phyloP scores from a whole-genome alignment of 202 grass and related monocot genomes.

The Schoenoplectus tabernaemontani region DNA sequence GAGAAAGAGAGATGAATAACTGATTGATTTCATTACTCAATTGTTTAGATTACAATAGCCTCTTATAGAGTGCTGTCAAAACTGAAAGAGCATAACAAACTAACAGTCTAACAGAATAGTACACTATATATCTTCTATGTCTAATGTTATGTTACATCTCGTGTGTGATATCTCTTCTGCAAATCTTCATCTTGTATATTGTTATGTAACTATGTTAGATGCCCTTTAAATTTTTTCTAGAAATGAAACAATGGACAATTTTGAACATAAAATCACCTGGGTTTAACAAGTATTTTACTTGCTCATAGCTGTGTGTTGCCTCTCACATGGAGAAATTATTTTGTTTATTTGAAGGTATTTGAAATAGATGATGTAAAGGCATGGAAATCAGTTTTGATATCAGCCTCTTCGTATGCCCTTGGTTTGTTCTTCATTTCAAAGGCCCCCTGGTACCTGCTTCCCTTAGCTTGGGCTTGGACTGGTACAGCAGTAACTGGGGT shows the following conservation, averaged over 20 bases:
- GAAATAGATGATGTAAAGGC: slow-evolving; percentile 74
- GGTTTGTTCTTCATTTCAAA: slow-evolving; percentile 78
- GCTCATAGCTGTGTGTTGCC: neutral
- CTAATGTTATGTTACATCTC: too few species aligned
- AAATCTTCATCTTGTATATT: too few species aligned
- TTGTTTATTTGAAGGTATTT: slow-evolving; percentile 82
- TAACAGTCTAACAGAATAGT: too few species aligned
- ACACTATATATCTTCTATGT: too few species aligned
- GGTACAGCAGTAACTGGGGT: slow-evolving; percentile 91
- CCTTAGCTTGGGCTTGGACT: slow-evolving; percentile 94
- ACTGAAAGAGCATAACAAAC: too few species aligned
- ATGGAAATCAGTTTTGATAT: slow-evolving; percentile 87
- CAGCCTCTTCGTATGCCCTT: slow-evolving; percentile 64
- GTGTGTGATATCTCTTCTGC: too few species aligned
- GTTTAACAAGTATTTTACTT: neutral
- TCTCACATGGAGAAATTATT: slow-evolving; percentile 11
- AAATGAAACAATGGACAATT: neutral
- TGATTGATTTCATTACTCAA: too few species aligned
- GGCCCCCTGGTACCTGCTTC: slow-evolving; percentile 88
- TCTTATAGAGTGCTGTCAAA: too few species aligned
- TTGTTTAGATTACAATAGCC: too few species aligned
- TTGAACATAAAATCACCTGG: neutral
- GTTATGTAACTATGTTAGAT: too few species aligned
- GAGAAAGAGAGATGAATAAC: too few species aligned
- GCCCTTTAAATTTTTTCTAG: neutral